These are phyloP conservation scores for Linum tenue DNA, from an alignment of 345 rosid genomes.

Conservation along the genomic window DNA sequence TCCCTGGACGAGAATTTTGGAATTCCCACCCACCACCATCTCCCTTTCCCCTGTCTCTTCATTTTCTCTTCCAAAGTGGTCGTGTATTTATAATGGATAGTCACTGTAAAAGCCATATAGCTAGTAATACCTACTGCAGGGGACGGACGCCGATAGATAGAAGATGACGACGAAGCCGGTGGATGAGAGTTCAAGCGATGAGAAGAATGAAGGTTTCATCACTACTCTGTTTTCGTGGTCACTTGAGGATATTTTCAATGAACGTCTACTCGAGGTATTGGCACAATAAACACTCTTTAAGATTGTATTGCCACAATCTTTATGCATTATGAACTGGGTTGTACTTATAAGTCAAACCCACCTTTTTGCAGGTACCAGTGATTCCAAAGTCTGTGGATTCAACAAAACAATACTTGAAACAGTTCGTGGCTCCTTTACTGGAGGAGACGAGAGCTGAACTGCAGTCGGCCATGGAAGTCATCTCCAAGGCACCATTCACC, in stretches of 20 bases:
- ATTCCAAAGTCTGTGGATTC: background rate
- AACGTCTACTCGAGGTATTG: background rate
- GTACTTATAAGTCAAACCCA: background rate
- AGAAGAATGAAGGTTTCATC: background rate
- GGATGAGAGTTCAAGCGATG: too few species aligned
- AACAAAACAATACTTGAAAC: background rate
- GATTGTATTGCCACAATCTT: too few species aligned
- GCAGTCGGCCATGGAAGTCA: slow-evolving; percentile 10
- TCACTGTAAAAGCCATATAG: too few species aligned
- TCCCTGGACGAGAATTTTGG: too few species aligned
- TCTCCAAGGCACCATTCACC: slow-evolving; percentile 11
- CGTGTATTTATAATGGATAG: too few species aligned
- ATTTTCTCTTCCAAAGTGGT: too few species aligned
- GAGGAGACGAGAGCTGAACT: slow-evolving; percentile 4
- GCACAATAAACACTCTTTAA: too few species aligned
- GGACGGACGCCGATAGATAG: too few species aligned
- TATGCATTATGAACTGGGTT: background rate
- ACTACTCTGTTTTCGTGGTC: background rate
- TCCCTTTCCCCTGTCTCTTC: too few species aligned
- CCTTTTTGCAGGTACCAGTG: background rate
- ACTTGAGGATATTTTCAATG: background rate
- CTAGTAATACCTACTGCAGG: too few species aligned
- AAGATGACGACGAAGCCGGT: too few species aligned
- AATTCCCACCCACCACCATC: too few species aligned
- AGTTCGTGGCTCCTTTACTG: background rate